Evolutionary conservation across 2,329 filamentous ascomycete genomes (phyloP).

Genomic region (Neofusicoccum sp.): DNA sequence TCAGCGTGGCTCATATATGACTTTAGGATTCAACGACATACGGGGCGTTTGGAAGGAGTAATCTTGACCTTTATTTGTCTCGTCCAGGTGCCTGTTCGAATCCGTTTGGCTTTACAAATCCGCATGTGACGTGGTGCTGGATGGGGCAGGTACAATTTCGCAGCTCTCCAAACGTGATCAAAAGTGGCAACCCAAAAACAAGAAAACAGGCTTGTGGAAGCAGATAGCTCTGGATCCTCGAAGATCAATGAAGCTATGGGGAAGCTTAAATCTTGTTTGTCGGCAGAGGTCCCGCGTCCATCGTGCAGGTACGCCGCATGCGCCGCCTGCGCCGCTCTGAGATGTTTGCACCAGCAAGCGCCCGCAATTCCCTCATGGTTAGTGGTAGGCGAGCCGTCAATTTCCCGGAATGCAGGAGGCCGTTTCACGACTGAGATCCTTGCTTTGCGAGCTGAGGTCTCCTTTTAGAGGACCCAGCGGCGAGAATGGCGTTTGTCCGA

Average conservation of each 20-base stretch:
- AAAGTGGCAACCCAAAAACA: neutral
- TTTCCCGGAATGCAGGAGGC: constrained; percentile 3
- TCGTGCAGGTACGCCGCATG: constrained; percentile 1
- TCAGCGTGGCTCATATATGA: constrained; percentile 8
- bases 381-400: neutral
- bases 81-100: neutral
- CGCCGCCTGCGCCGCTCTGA: neutral
- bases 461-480: neutral
- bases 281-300: neutral
- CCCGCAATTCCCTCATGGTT: neutral
- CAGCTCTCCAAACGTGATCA: neutral
- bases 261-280: constrained; percentile 1
- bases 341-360: constrained; percentile 3
- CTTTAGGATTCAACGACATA: neutral
- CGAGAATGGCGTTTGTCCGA: neutral
- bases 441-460: neutral
- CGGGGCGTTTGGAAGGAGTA: neutral
- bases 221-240: neutral
- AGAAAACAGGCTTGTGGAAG: neutral
- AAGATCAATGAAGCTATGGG: neutral
- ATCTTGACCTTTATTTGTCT: neutral
- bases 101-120: neutral
- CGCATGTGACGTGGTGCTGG: neutral
- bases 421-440: constrained; percentile 4
- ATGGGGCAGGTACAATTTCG: neutral